These are phyloP conservation scores for Metschnikowia gelsemii DNA, from an alignment of 805 yeast species.

Conservation along the genomic window DNA sequence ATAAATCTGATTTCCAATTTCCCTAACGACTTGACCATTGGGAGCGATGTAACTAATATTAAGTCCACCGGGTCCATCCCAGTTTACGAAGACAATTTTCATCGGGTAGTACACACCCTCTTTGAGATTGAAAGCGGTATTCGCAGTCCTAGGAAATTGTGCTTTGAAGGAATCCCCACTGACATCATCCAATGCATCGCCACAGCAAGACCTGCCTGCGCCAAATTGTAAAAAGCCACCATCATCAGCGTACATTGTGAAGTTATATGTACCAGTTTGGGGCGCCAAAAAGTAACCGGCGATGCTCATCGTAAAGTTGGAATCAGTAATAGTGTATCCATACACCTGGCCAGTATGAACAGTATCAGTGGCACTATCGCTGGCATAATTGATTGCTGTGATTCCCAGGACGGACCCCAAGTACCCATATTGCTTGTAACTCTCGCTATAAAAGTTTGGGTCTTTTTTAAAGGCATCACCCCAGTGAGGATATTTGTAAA, in stretches of 20 bases:
- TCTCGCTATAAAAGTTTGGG: neutral
- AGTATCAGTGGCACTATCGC: neutral
- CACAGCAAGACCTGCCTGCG: slow-evolving; percentile 4
- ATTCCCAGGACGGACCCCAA: neutral
- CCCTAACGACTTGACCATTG: slow-evolving; percentile 2
- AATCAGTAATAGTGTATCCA: neutral
- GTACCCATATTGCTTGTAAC: slow-evolving; percentile 1
- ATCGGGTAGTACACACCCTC: too few species aligned
- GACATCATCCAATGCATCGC: neutral
- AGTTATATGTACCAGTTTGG: slow-evolving; percentile 3
- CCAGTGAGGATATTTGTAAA: slow-evolving; percentile 1
- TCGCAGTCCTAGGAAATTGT: neutral
- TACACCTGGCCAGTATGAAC: neutral
- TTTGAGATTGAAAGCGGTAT: neutral
- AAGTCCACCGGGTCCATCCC: slow-evolving; percentile 7
- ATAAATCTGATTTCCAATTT: slow-evolving; percentile 7
- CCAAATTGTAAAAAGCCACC: slow-evolving; percentile 6
- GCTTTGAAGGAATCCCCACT: slow-evolving; percentile 5
- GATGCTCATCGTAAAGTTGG: slow-evolving; percentile 5
- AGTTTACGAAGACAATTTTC: slow-evolving; percentile 1
- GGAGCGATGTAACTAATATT: slow-evolving; percentile 8
- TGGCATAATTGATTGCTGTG: neutral
- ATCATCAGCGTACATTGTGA: slow-evolving; percentile 3
- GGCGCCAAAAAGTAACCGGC: slow-evolving; percentile 8
- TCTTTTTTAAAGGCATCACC: neutral